Evolutionary conservation across 768 basidiomycete genomes (phyloP), one percentile per base, ranked within the genome.

Genomic region (Psilocybe subaeruginosa): DNA sequence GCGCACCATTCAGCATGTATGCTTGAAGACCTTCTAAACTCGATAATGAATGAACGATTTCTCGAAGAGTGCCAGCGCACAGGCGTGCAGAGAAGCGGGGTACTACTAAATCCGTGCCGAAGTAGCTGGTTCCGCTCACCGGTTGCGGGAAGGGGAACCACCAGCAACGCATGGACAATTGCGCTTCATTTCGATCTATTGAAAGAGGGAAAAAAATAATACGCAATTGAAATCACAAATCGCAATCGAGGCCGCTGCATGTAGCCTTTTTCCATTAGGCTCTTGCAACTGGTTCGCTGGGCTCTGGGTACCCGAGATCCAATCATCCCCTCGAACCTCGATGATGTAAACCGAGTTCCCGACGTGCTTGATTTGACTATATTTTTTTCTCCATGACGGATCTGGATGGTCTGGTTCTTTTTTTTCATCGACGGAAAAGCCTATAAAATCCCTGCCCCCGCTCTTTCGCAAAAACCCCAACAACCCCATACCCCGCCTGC

Each of bases 401-500:
- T 43, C 41, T 43, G n/a, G 41, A 2, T 17, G 6, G 41, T 43
- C 41, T n/a, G 3, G 41, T 43, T 43, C 30, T 33, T 51, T 12
- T n/a, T 51, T 51, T 31, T 51, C 50, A 3, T 29, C 30, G 11
- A 31, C 29, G 1, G 30, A 51, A 29, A 51, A 31, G 14, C 27
- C 27, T 51, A 53, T 53, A 53, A 53, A 53, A 53, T 16, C 41
- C 6, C 14, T 8, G 16, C 50, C 31, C 31, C 51, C 51, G n/a
- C 51, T 8, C 51, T 33, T 53, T 53, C n/a, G 8, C 9, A 11
- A 17, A n/a, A 53, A 30, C 51, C 33, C 51, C 51, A 53, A 53
- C 51, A 53, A 53, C 51, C 51, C 51, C 51, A 53, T 53, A 53
- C 51, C 51, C 51, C 51, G 33, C 51, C 16, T 33, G 6, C 51